Evolutionary conservation across 768 basidiomycete genomes (phyloP), one percentile per base, ranked within the genome.

Genomic region (Phanerodontia chrysosporium): DNA sequence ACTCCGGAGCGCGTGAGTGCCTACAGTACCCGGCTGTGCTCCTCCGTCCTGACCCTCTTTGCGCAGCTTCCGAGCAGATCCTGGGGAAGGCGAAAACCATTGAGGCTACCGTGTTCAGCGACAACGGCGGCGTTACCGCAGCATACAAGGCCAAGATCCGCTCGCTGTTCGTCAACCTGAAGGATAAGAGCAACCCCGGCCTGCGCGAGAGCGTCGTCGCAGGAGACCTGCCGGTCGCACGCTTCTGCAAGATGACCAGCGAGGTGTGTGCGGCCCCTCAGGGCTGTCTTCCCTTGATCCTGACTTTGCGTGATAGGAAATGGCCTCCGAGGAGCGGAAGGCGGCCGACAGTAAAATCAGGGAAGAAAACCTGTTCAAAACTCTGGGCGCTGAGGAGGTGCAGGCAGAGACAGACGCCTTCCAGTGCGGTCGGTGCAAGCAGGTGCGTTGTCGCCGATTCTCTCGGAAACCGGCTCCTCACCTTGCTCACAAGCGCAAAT

Each of bases 341-440:
- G 86, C 89, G 1, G 87, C 89, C 9, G 89, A 95, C 65, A 82
- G 82, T 59, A 88, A 86, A 69, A 89, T 98, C 60, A 81, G 84
- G 58, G 85, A 89, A 66, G 85, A 90, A 54, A 98, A 98, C 69
- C 74, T 99, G 49, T 90, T 92, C 78, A 90, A 95, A 32, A 89
- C 95, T 0, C 84, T 97, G 1, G 92, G 90, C 1, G 96, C 96
- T 0, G 90, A 81, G 2, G 89, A 95, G 65, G 87, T 86, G 63
- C 84, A 95, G 72, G 94, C 95, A 14, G 97, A 98, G 72, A 99
- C 97, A 0, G 92, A 95, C 63, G 95, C 92, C 2, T 99, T 99
- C 90, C 93, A 98, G 71, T 99, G 97, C 69, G 81, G 85, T 10
- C 83, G 91, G 65, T 99, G 97, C 85, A 95, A 95, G 67, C 90